Evolutionary conservation across 108 stramenopile species (phyloP).

Genomic region (Discostella stelligeroides): DNA sequence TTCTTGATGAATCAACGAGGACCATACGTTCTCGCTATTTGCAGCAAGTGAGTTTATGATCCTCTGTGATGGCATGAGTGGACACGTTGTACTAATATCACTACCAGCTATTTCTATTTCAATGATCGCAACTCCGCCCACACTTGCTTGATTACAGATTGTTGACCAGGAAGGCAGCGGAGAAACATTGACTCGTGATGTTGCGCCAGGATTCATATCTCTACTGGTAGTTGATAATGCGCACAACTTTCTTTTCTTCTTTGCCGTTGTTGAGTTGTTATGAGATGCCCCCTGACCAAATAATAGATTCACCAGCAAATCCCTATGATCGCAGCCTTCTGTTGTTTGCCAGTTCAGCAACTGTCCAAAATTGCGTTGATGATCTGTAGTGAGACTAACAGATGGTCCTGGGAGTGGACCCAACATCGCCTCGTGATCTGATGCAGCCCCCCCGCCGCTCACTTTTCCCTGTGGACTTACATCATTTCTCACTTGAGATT

Average conservation of each 20-base stretch:
- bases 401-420: constrained; percentile 38
- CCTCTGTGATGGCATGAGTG: constrained; percentile 37
- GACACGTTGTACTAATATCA: constrained; percentile 8
- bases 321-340: constrained; percentile 72
- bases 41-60: constrained; percentile 3
- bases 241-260: constrained; percentile 34
- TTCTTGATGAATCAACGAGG: constrained; percentile 2
- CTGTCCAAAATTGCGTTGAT: constrained; percentile 16
- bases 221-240: neutral
- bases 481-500: constrained; percentile 13
- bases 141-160: constrained; percentile 59
- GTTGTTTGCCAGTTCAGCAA: constrained; percentile 53
- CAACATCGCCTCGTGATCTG: constrained; percentile 11
- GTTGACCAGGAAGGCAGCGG: constrained; percentile 68
- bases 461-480: neutral
- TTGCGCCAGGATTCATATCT: constrained; percentile 11
- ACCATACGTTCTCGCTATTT: constrained; percentile 19
- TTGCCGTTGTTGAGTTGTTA: neutral
- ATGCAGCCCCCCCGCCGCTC: constrained; percentile 1
- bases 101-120: constrained; percentile 46
- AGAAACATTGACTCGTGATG: constrained; percentile 11
- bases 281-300: constrained; percentile 17
- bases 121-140: constrained; percentile 61
- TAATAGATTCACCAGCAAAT: constrained; percentile 62
- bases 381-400: constrained; percentile 7